Evolutionary conservation across 2,329 filamentous ascomycete genomes (phyloP).

Genomic region (Pseudogymnoascus sp.): DNA sequence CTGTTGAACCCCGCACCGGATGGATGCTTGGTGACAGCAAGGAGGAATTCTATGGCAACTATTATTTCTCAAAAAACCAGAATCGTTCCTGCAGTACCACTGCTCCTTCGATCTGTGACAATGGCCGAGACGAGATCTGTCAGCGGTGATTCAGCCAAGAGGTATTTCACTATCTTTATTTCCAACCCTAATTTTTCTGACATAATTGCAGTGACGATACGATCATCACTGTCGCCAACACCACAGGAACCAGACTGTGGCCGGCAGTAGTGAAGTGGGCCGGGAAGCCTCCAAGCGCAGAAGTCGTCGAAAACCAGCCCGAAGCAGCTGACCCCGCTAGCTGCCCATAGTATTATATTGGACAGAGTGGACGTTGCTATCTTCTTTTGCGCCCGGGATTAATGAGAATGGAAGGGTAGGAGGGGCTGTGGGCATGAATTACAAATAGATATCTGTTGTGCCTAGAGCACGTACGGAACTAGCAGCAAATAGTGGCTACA

Average conservation of each 20-base stretch:
- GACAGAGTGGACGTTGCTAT: neutral
- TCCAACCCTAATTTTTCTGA: neutral
- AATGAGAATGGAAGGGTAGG: neutral
- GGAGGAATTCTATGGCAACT: neutral
- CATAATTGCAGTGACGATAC: neutral
- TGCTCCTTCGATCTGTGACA: neutral
- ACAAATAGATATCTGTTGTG: neutral
- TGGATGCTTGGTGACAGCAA: neutral
- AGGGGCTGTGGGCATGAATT: neutral
- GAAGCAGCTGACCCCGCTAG: neutral
- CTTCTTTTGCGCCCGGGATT: neutral
- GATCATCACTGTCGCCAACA: neutral
- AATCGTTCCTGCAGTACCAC: neutral
- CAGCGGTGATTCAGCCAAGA: neutral
- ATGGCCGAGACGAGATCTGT: neutral
- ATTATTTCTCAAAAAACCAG: neutral
- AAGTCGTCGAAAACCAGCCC: neutral
- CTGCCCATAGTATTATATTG: neutral
- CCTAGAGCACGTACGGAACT: neutral
- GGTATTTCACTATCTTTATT: neutral
- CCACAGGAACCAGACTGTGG: neutral
- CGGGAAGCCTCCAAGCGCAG: neutral
- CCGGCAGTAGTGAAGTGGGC: constrained; percentile 1
- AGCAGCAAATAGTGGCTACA: neutral
- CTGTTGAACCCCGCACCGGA: neutral